Base-by-base conservation (phyloP, 306 rosid species). In the Begonia masoniana region DNA sequence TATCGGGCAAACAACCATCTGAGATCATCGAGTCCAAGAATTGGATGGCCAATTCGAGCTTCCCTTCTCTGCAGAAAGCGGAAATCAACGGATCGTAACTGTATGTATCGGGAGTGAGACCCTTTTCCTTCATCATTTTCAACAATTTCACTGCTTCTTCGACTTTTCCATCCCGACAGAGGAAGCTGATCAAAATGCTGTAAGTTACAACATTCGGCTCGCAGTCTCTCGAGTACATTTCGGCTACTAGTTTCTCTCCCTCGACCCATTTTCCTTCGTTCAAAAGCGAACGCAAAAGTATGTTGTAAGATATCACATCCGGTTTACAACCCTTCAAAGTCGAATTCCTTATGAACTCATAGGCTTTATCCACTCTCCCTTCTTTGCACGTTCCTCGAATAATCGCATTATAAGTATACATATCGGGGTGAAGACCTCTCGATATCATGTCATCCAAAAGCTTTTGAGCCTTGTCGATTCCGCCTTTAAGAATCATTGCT, bases 31-130 rank as follows among this genome's bases (percentile, higher is more conserved):
- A 45, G 14, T 83, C 74, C 82, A 81, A 49, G 53, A 72, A 78
- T 60, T 75, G 78, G 23, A 85, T 69, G 1, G 94, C 95, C 67
- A 72, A 65, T 61, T 76, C 91, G 10, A 80, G 65, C 65, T 73
- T 79, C 15, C 95, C 80, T 41, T 76, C 89, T 59, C 71, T 84
- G 71, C 95, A 84, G 59, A 77, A 79, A 0, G 84, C 82, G 19
- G 86, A 72, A 23, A 88, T 78, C 76, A 88, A 56, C 2, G 97
- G 95, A 70, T 84, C 88, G 58, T 87, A 83, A 62, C 96, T 72
- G 58, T 83, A 80, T 24, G 87, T 76, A 68, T 87, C 87, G 2
- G 89, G 94, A n/a, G 69, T 76, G 41, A 83, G 56, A 9, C 94
- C 94, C 41, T 76, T 83, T 48, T 74, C 78, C 84, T 78, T 87